Evolutionary conservation across 179 eudicot species (phyloP).

Genomic region (Gypsophila paniculata): DNA sequence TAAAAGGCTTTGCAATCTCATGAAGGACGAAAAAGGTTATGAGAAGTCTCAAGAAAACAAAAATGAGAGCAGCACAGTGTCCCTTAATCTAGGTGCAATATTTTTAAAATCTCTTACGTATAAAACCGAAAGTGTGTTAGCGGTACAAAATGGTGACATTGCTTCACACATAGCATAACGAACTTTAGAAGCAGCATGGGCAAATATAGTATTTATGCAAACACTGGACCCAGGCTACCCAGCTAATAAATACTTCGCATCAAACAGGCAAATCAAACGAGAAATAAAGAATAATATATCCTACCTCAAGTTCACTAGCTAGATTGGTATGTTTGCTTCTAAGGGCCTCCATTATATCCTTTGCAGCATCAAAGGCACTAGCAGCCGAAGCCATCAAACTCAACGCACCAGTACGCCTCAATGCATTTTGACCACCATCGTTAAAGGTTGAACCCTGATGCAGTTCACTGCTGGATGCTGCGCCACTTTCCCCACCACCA

Average conservation of each 20-base stretch:
- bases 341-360: slow-evolving; percentile 97
- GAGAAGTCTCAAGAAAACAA: background rate
- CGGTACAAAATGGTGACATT: background rate
- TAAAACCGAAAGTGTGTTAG: background rate
- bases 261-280: background rate
- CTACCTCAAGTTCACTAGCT: slow-evolving; percentile 97
- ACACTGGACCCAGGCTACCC: background rate
- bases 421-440: slow-evolving; percentile 66
- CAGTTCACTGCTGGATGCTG: slow-evolving; percentile 58
- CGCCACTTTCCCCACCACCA: slow-evolving; percentile 49
- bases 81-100: background rate
- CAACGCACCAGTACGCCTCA: slow-evolving; percentile 75
- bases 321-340: slow-evolving; percentile 96
- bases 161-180: background rate
- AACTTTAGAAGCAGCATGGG: background rate
- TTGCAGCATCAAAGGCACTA: slow-evolving; percentile 95
- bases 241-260: background rate
- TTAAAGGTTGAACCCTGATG: slow-evolving; percentile 50
- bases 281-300: slow-evolving; percentile 12
- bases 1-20: background rate
- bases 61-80: background rate
- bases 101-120: background rate
- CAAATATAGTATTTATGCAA: background rate
- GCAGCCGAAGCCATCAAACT: slow-evolving; percentile 92
- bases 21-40: background rate